phyloP scores from a whole-genome alignment of 2,329 filamentous ascomycete species.

The Nannizziopsis barbatae region DNA sequence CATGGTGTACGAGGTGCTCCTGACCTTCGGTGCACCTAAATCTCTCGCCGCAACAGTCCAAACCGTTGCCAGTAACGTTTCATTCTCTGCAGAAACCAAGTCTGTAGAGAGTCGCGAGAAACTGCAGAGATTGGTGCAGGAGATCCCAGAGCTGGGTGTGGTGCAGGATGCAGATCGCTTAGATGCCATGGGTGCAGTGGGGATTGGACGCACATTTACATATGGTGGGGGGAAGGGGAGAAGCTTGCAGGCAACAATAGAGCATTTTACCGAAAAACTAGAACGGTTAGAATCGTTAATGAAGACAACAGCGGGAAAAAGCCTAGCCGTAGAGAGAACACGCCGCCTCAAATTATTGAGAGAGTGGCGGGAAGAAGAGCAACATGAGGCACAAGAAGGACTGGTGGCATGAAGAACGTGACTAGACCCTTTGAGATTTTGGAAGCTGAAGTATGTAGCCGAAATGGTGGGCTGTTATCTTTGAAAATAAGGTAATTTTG shows the following conservation, averaged over 20 bases:
- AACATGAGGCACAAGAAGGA: slow-evolving; percentile 17
- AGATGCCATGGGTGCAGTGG: slow-evolving; percentile 78
- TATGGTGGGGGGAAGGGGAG: slow-evolving; percentile 50
- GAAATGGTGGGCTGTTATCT: neutral
- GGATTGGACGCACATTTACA: slow-evolving; percentile 66
- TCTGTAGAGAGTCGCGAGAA: slow-evolving; percentile 49
- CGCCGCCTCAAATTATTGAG: slow-evolving; percentile 40
- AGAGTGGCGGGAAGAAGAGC: slow-evolving; percentile 46
- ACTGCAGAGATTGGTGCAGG: slow-evolving; percentile 48
- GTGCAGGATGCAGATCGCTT: slow-evolving; percentile 88
- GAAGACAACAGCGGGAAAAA: slow-evolving; percentile 49
- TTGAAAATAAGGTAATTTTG: neutral
- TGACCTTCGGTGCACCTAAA: slow-evolving; percentile 41
- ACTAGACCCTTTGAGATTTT: neutral
- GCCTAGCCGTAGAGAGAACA: slow-evolving; percentile 41
- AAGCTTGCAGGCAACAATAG: slow-evolving; percentile 52
- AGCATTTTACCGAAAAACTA: slow-evolving; percentile 69
- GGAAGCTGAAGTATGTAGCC: too few relatives aligned
- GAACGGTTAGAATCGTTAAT: slow-evolving; percentile 51
- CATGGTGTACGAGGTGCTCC: slow-evolving; percentile 23
- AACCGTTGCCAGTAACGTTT: slow-evolving; percentile 64
- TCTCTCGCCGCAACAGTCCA: slow-evolving; percentile 57
- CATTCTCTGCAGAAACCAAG: slow-evolving; percentile 61
- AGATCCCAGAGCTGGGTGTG: slow-evolving; percentile 63
- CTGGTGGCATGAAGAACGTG: neutral